A percentile compares a stretch with the other conserved stretches of the same genome.
Evolutionary conservation across 345 rosid species (phyloP).

Genomic region (Linum usitatissimum): DNA sequence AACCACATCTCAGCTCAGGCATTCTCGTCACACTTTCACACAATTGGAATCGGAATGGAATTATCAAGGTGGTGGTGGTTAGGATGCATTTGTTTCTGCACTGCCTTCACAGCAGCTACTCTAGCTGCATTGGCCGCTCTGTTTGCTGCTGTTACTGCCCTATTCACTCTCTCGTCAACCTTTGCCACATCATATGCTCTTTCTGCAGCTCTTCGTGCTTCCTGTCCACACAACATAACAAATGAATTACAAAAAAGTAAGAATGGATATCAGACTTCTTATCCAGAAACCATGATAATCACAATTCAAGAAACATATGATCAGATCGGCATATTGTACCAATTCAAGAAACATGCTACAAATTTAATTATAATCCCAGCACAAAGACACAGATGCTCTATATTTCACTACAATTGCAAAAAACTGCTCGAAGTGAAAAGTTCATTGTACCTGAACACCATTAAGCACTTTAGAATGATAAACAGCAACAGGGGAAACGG

Average conservation of each 20-base stretch:
- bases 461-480: constrained; percentile 83
- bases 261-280: not conserved
- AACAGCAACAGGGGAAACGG: constrained; percentile 67
- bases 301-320: too few species aligned
- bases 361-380: too few species aligned
- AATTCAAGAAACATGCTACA: too few species aligned
- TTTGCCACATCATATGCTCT: constrained; percentile 79
- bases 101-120: constrained; percentile 78
- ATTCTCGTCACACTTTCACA: constrained; percentile 20
- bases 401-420: too few species aligned
- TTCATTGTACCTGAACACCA: constrained; percentile 58
- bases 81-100: constrained; percentile 56
- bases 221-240: constrained; percentile 34
- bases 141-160: constrained; percentile 78
- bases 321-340: too few species aligned
- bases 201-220: constrained; percentile 72
- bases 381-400: too few species aligned
- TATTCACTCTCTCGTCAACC: constrained; percentile 87
- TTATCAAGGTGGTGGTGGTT: constrained; percentile 28
- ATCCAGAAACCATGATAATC: too few species aligned
- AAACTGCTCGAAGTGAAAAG: not conserved
- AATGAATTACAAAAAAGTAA: not conserved
- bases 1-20: constrained; percentile 9
- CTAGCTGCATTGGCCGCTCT: constrained; percentile 88
- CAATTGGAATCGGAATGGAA: constrained; percentile 36